phyloP scores from a whole-genome alignment of 352 stramenopile species.

The Peronosclerospora sorghi region DNA sequence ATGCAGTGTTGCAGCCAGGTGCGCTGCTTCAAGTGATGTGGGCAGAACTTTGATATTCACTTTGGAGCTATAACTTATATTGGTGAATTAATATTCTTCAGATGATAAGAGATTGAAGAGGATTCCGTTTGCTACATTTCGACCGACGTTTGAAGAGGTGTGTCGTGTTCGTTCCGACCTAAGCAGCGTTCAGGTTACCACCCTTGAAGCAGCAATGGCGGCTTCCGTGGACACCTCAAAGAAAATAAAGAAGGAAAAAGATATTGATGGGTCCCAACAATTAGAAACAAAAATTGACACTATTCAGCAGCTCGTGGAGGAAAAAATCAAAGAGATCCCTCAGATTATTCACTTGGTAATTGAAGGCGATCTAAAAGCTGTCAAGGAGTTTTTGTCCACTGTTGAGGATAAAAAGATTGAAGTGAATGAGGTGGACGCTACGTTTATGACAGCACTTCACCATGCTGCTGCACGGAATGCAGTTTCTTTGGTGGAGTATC shows the following conservation, averaged over 20 bases:
- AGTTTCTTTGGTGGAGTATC: conserved; percentile 36
- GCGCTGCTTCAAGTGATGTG: background rate
- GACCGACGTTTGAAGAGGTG: conserved; percentile 81
- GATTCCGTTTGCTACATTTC: conserved; percentile 77
- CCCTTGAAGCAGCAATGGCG: conserved; percentile 19
- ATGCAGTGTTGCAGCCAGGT: conserved; percentile 37
- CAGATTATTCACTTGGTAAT: conserved; percentile 33
- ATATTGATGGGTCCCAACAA: background rate
- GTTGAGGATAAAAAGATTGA: conserved; percentile 12
- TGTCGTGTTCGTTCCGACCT: conserved; percentile 65
- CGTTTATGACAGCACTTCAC: conserved; percentile 73
- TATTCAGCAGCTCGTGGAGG: background rate
- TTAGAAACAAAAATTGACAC: conserved; percentile 2
- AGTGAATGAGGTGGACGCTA: conserved; percentile 46
- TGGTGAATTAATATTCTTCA: conserved; percentile 2
- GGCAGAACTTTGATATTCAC: background rate
- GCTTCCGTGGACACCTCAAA: conserved; percentile 13
- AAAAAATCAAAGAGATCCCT: conserved; percentile 18
- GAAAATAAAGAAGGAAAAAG: conserved; percentile 19
- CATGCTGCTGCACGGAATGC: conserved; percentile 45
- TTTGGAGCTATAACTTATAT: conserved; percentile 2
- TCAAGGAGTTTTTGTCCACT: conserved; percentile 34
- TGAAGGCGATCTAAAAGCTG: conserved; percentile 17
- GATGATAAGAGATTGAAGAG: conserved; percentile 55
- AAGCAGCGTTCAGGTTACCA: conserved; percentile 50